Conservation (phyloP, 805 yeast species). For the Kockiozyma suomiensis region DNA sequence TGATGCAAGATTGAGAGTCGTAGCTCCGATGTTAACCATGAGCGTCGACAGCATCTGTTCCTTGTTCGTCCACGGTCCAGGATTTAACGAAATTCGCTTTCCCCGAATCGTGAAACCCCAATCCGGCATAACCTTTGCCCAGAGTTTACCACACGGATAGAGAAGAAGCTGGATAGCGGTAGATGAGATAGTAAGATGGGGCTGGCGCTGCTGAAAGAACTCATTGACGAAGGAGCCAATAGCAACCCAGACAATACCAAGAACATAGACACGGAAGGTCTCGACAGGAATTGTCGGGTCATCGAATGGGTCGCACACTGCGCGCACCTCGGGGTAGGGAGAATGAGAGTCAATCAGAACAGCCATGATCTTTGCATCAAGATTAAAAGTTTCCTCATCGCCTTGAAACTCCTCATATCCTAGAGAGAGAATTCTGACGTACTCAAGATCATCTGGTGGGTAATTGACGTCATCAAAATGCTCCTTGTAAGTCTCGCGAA, state of each 20-base stretch:
- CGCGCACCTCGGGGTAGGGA: slow-evolving; percentile 68
- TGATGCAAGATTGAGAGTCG: not conserved
- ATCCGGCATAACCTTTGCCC: slow-evolving; percentile 51
- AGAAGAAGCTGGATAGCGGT: slow-evolving; percentile 63
- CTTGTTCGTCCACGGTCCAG: slow-evolving; percentile 64
- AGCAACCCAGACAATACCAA: slow-evolving; percentile 56
- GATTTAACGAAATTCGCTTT: slow-evolving; percentile 52
- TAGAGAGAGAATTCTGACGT: not conserved
- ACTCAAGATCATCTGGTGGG: not conserved
- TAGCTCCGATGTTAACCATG: slow-evolving; percentile 34
- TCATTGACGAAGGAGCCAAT: slow-evolving; percentile 63
- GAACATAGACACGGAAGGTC: slow-evolving; percentile 56
- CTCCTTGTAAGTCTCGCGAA: not conserved
- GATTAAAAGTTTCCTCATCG: slow-evolving; percentile 5
- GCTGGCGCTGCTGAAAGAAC: slow-evolving; percentile 61
- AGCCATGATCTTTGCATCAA: slow-evolving; percentile 19
- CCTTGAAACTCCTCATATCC: slow-evolving; percentile 14
- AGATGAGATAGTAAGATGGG: slow-evolving; percentile 58
- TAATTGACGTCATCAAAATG: slow-evolving; percentile 51
- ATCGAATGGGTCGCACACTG: slow-evolving; percentile 62
- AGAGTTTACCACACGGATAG: slow-evolving; percentile 57
- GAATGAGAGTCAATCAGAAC: slow-evolving; percentile 20
- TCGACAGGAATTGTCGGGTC: slow-evolving; percentile 53
- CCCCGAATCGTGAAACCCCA: slow-evolving; percentile 42
- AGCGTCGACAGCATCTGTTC: slow-evolving; percentile 66